Evolutionary conservation across 352 stramenopile species (phyloP).

Genomic region (Hyaloperonospora brassicae): DNA sequence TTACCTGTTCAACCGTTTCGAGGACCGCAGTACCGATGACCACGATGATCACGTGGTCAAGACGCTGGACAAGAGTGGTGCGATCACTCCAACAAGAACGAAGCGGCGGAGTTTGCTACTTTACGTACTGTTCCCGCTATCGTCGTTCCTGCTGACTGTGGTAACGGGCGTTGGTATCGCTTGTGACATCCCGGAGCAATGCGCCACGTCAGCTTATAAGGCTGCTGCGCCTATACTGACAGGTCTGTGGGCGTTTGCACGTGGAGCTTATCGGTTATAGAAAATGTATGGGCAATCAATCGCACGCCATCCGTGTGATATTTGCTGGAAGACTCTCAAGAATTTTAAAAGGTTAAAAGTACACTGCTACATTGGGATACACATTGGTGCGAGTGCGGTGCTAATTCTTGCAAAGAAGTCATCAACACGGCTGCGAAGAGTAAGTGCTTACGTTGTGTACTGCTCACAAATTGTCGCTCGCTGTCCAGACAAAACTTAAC

Average conservation of each 20-base stretch:
- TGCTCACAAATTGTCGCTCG: too few relatives aligned
- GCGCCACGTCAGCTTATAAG: constrained; percentile 35
- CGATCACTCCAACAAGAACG: constrained; percentile 12
- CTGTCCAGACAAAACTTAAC: too few relatives aligned
- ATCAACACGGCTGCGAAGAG: too few relatives aligned
- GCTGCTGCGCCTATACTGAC: constrained; percentile 23
- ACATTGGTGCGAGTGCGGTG: too few relatives aligned
- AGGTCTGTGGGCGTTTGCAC: constrained; percentile 27
- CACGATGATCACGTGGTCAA: constrained; percentile 14
- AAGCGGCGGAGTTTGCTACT: constrained; percentile 37
- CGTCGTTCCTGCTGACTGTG: constrained; percentile 50
- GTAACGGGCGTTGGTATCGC: constrained; percentile 60
- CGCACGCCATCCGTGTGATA: too few relatives aligned
- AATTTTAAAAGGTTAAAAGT: too few relatives aligned
- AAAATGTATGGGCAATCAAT: too few relatives aligned
- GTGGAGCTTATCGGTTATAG: constrained; percentile 51
- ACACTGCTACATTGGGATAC: too few relatives aligned
- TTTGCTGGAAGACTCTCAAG: too few relatives aligned
- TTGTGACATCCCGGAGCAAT: constrained; percentile 62
- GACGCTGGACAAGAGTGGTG: constrained; percentile 14
- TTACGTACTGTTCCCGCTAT: constrained; percentile 57
- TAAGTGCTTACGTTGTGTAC: too few relatives aligned
- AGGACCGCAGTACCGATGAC: constrained; percentile 17
- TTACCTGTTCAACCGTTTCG: constrained; percentile 43
- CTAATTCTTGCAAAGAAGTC: too few relatives aligned